Evolutionary conservation across 176 grass and related monocot species (phyloP), one percentile per base, ranked within the genome.

Genomic region (Otatea glauca): DNA sequence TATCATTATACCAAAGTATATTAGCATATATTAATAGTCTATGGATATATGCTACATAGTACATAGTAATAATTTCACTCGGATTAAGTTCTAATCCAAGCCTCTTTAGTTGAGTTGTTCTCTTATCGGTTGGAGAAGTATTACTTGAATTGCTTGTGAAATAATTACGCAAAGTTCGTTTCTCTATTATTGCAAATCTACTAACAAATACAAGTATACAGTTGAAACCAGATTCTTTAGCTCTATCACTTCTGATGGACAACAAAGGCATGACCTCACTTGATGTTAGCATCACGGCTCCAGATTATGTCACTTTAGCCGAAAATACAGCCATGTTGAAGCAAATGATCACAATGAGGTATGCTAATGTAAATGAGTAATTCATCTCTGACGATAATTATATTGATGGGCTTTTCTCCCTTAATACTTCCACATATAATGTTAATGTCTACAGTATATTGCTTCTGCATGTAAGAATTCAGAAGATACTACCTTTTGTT

Each of bases 201-300:
- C 29, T 0, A 29, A 29, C 29, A 29, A 29, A 29, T 29, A 29
- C 1, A 29, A 29, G 29, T 29, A 29, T 29, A 29, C 29, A 43
- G 35, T 76, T 89, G 63, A 74, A 65, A 74, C 44, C 88, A 99
- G 96, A 99, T 89, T 99, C 91, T 7, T 81, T 85, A 81, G 88
- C 89, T 77, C 81, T 99, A 44, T 96, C 93, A 37, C 91, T 99
- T 88, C 86, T 99, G 74, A 92, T 96, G 68, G 85, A 92, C 80
- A 99, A 99, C 70, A 96, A 81, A 84, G 91, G 88, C 34, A 50
- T 81, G 49, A 44, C 50, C 64, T 73, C 73, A 59, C 81, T 99
- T 81, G 88, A 94, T 81, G 90, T 96, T 87, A 85, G 74, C 60
- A 92, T 99, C 62, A 63, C 38, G 0, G 89, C 81, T 69, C 93